Conservation (phyloP, 1,284 basidiomycete species). For the Cryptococcus wingfieldii region DNA sequence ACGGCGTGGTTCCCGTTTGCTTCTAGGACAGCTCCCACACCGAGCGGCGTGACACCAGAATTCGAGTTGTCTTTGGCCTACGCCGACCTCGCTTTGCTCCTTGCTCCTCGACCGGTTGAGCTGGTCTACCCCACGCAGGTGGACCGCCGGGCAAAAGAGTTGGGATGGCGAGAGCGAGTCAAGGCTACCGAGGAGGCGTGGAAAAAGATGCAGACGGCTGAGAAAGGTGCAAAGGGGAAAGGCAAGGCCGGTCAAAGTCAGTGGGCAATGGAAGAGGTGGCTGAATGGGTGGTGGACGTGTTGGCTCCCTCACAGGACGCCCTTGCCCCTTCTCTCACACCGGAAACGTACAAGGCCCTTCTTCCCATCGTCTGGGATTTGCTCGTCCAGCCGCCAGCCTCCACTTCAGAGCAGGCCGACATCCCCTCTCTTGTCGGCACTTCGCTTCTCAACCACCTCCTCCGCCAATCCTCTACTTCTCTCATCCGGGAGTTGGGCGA, state of each 20-base stretch:
- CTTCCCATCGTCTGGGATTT: conserved; percentile 81
- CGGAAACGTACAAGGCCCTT: conserved; percentile 63
- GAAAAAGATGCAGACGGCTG: conserved; percentile 20
- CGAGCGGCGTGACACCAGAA: conserved; percentile 39
- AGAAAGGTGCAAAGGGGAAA: conserved; percentile 9
- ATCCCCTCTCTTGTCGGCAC: conserved; percentile 24
- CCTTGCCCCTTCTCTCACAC: conserved; percentile 54
- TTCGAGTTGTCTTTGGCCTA: conserved; percentile 58
- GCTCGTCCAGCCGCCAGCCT: conserved; percentile 53
- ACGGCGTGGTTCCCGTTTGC: conserved; percentile 76
- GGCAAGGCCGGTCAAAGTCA: conserved; percentile 7
- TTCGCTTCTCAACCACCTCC: conserved; percentile 34
- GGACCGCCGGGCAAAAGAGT: conserved; percentile 2
- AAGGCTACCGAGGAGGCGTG: conserved; percentile 35
- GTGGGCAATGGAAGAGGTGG: conserved; percentile 42
- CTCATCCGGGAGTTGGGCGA: conserved; percentile 52
- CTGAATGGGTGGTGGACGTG: conserved; percentile 64
- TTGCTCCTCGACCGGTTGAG: conserved; percentile 24
- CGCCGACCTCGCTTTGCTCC: conserved; percentile 43
- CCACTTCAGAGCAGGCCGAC: conserved; percentile 12
- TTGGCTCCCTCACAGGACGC: conserved; percentile 52
- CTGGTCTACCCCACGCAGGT: conserved; percentile 6
- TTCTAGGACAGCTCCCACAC: conserved; percentile 5
- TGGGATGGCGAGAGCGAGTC: conserved; percentile 26
- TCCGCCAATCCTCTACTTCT: conserved; percentile 47